These are phyloP conservation scores for Hippophae gyantsensis DNA, from an alignment of 306 rosid species.

Conservation along the genomic window DNA sequence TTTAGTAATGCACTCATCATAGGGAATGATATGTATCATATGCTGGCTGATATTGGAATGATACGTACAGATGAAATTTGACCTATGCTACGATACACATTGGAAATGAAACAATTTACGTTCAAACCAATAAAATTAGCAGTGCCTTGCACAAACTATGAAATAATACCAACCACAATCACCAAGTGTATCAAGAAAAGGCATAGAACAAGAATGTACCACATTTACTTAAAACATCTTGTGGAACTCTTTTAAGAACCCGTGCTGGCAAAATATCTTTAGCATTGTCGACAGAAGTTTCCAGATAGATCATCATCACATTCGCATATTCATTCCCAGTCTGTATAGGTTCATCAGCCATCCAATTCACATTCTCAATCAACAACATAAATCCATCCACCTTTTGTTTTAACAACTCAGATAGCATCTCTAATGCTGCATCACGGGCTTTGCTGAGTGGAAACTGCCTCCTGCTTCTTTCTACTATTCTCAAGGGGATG, in stretches of 20 bases:
- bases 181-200: conserved; percentile 17
- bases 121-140: conserved; percentile 31
- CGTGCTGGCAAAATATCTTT: conserved; percentile 84
- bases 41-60: conserved; percentile 14
- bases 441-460: conserved; percentile 83
- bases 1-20: too few species aligned
- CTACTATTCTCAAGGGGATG: conserved; percentile 81
- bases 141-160: conserved; percentile 22
- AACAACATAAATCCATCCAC: conserved; percentile 71
- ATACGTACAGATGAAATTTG: conserved; percentile 37
- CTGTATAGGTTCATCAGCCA: conserved; percentile 67
- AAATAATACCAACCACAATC: conserved; percentile 34
- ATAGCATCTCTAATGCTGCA: conserved; percentile 62
- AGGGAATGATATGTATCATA: too few species aligned
- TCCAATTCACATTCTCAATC: conserved; percentile 85
- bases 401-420: conserved; percentile 27
- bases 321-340: conserved; percentile 83
- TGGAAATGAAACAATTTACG: conserved; percentile 21
- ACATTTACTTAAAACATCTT: conserved; percentile 45
- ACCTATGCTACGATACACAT: conserved; percentile 24
- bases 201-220: conserved; percentile 38
- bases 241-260: conserved; percentile 80
- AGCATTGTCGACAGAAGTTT: conserved; percentile 87
- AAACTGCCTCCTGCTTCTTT: conserved; percentile 86
- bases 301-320: conserved; percentile 86